A percentile compares a stretch with the other conserved stretches of the same genome.
Evolutionary conservation across 495 filamentous ascomycete genomes (phyloP).

Genomic region (Talaromyces adpressus): DNA sequence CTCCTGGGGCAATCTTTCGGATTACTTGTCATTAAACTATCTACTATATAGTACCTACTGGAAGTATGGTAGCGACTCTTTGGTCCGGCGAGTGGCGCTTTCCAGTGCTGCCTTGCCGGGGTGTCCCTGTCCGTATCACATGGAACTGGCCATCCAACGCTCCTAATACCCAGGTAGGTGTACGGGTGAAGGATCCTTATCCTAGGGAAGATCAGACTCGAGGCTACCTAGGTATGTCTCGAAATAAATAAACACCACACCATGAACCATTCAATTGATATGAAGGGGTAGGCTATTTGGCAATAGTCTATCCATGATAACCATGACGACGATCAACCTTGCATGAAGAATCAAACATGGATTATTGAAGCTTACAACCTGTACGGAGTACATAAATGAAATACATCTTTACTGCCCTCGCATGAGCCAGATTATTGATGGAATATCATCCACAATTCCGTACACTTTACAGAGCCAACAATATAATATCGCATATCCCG

Average conservation of each 20-base stretch:
- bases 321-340: not conserved
- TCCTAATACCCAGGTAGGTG: not conserved
- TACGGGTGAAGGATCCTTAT: not conserved
- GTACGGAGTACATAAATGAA: not conserved
- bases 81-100: not conserved
- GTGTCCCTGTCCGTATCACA: not conserved
- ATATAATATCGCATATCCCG: not conserved
- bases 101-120: not conserved
- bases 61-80: not conserved
- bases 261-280: not conserved
- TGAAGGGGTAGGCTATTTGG: not conserved
- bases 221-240: not conserved
- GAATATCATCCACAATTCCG: not conserved
- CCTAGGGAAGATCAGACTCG: not conserved
- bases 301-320: not conserved
- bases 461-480: not conserved
- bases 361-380: not conserved
- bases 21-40: too few species aligned
- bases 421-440: not conserved
- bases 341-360: not conserved
- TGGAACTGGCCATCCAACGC: not conserved
- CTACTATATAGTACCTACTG: too few species aligned
- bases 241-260: not conserved
- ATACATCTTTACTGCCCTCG: not conserved
- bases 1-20: not conserved